phyloP scores from a whole-genome alignment of 2,329 filamentous ascomycete genomes.

The Colletotrichum truncatum region DNA sequence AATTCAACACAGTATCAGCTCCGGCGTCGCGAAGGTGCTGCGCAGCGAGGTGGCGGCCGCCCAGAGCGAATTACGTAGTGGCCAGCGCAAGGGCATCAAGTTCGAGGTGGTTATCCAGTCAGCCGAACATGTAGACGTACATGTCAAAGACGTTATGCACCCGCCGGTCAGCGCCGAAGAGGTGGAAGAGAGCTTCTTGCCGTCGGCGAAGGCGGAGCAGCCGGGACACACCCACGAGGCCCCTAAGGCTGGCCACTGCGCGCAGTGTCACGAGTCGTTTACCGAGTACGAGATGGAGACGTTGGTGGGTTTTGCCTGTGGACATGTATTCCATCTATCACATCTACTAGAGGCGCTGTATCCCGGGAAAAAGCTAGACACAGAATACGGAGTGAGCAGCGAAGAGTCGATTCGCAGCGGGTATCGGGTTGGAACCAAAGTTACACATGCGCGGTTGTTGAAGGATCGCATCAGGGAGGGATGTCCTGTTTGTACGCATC shows the following conservation, averaged over 20 bases:
- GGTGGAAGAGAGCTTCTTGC: constrained; percentile 27
- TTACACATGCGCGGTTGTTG: constrained; percentile 84
- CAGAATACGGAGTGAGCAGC: constrained; percentile 53
- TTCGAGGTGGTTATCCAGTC: constrained; percentile 75
- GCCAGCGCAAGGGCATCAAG: constrained; percentile 86
- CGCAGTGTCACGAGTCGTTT: constrained; percentile 65
- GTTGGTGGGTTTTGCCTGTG: constrained; percentile 82
- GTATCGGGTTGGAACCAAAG: constrained; percentile 83
- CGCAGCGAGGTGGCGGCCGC: constrained; percentile 86
- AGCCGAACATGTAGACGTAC: constrained; percentile 52
- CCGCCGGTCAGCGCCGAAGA: constrained; percentile 26
- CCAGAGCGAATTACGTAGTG: constrained; percentile 81
- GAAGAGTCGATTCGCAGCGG: constrained; percentile 54
- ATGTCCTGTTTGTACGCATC: constrained; percentile 65
- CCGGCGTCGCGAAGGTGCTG: constrained; percentile 87
- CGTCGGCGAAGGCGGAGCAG: constrained; percentile 36
- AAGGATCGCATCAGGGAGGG: constrained; percentile 74
- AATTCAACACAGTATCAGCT: constrained; percentile 91
- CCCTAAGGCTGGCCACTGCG: constrained; percentile 65
- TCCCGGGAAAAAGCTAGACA: constrained; percentile 55
- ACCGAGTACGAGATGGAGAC: constrained; percentile 73
- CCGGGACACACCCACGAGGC: constrained; percentile 40
- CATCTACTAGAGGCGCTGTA: constrained; percentile 70
- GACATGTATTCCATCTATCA: constrained; percentile 81
- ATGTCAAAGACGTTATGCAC: constrained; percentile 47